These are phyloP conservation scores for Penicillium ochrochloron DNA, from an alignment of 495 filamentous ascomycete genomes.

Conservation along the genomic window DNA sequence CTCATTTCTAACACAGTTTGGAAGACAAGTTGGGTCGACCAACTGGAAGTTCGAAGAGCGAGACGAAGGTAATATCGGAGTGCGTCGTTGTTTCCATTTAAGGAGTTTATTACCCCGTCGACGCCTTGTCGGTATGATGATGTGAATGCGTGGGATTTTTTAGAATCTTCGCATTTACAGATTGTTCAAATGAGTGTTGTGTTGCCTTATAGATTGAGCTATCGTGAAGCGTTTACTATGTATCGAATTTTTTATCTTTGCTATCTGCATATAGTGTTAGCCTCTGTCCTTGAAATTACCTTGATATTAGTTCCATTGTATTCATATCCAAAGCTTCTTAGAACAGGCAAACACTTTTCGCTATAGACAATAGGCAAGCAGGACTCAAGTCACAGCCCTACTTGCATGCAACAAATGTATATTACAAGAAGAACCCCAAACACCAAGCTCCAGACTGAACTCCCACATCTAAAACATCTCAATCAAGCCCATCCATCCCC, in stretches of 20 bases:
- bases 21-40: too few species aligned
- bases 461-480: not conserved
- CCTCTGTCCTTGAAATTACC: too few species aligned
- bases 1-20: too few species aligned
- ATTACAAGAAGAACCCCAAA: not conserved
- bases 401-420: not conserved
- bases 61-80: too few species aligned
- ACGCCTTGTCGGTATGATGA: constrained; percentile 35
- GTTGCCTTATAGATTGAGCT: not conserved
- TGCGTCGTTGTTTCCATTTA: constrained; percentile 27
- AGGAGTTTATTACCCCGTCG: constrained; percentile 23
- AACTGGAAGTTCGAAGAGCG: too few species aligned
- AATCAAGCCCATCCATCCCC: not conserved
- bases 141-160: constrained; percentile 41
- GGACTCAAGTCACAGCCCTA: not conserved
- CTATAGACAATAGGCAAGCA: not conserved
- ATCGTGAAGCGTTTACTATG: not conserved
- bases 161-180: constrained; percentile 33
- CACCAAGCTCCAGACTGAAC: not conserved
- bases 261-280: not conserved
- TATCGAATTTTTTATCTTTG: not conserved
- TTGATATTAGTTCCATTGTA: not conserved
- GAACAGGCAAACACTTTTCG: not conserved
- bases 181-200: constrained; percentile 9
- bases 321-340: not conserved